These are phyloP conservation scores for Oryza officinalis DNA, from an alignment of 176 grass and related monocot genomes.

Conservation along the genomic window DNA sequence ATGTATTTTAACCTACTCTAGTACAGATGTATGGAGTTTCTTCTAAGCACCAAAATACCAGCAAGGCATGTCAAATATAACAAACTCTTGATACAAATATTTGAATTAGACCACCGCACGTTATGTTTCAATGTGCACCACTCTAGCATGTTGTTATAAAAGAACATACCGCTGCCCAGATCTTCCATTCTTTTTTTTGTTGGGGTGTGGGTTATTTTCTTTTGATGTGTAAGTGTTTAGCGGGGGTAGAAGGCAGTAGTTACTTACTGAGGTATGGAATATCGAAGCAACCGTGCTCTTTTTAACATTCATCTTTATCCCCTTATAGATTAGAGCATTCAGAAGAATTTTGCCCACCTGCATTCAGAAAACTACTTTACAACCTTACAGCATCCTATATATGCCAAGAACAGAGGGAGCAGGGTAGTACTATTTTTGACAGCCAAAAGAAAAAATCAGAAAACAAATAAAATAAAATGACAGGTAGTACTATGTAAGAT, in stretches of 20 bases:
- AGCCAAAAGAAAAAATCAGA: not conserved
- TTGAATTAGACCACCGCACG: not conserved
- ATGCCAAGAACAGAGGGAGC: not conserved
- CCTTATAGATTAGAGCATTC: constrained; percentile 90
- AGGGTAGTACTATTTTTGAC: not conserved
- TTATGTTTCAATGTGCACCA: no score
- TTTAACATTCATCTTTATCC: constrained; percentile 90
- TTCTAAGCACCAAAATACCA: not conserved
- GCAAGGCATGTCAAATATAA: not conserved
- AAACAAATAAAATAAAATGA: constrained; percentile 8
- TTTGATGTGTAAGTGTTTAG: no score
- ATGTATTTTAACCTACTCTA: not conserved
- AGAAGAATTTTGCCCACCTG: constrained; percentile 95
- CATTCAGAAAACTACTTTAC: constrained; percentile 31
- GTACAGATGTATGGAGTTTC: not conserved
- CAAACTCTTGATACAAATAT: not conserved
- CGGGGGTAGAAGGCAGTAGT: not conserved
- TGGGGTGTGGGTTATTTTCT: not conserved
- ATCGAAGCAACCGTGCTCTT: constrained; percentile 93
- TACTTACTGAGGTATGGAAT: constrained; percentile 83
- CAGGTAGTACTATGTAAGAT: not conserved
- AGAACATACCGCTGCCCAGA: not conserved
- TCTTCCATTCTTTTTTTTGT: not conserved
- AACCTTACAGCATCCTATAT: not conserved
- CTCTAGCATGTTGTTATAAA: no score